phyloP scores from a whole-genome alignment of 2,329 filamentous ascomycete genomes.

The Ploettnerulaceae sp. region DNA sequence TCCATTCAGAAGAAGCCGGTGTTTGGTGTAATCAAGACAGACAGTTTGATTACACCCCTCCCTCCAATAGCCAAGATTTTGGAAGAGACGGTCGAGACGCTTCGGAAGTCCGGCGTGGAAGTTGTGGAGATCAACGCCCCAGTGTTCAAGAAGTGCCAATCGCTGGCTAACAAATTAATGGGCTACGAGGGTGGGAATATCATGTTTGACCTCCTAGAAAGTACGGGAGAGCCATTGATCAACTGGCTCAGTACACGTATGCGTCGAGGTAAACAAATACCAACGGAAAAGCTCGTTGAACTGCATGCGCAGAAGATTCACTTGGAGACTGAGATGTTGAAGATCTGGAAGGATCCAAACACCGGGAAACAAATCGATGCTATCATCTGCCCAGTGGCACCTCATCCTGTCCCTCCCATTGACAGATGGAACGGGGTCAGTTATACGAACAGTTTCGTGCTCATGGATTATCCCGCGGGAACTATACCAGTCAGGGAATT shows the following conservation, averaged over 20 bases:
- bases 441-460: conserved; percentile 57
- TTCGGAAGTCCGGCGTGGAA: conserved; percentile 45
- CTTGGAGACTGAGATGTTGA: conserved; percentile 50
- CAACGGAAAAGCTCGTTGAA: conserved; percentile 44
- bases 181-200: conserved; percentile 50
- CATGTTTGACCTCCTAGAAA: conserved; percentile 53
- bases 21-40: conserved; percentile 46
- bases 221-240: conserved; percentile 51
- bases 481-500: conserved; percentile 50
- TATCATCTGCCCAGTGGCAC: conserved; percentile 58
- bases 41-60: conserved; percentile 46
- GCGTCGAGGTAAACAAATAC: conserved; percentile 42
- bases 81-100: conserved; percentile 39
- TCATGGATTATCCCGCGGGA: conserved; percentile 59
- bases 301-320: conserved; percentile 48
- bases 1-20: conserved; percentile 27
- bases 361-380: conserved; percentile 48
- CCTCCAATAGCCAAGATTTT: conserved; percentile 45
- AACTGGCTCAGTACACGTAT: conserved; percentile 53
- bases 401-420: conserved; percentile 57
- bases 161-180: conserved; percentile 53
- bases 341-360: conserved; percentile 49
- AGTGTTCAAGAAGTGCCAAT: conserved; percentile 50
- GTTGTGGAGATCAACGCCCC: conserved; percentile 54
- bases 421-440: conserved; percentile 59